Conservation (phyloP, 495 filamentous ascomycete genomes). For the Penicillium psychrofluorescens region DNA sequence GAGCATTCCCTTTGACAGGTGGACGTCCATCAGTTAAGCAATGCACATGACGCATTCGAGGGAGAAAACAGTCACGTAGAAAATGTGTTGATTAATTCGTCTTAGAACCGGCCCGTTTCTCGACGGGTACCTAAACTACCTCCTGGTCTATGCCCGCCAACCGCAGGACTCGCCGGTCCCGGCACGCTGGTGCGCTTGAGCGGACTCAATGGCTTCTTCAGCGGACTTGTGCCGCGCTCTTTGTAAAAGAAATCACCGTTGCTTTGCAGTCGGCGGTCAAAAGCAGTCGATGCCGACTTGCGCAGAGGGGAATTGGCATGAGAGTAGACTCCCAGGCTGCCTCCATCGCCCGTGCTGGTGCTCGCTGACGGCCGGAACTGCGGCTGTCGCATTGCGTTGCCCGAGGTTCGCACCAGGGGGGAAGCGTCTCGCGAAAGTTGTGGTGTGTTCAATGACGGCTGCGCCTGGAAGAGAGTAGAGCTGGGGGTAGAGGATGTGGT, state of each 20-base stretch:
- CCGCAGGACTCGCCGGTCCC: slow-evolving; percentile 22
- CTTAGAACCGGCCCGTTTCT: slow-evolving; percentile 34
- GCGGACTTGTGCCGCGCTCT: slow-evolving; percentile 29
- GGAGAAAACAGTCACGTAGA: background rate
- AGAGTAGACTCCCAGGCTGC: slow-evolving; percentile 70
- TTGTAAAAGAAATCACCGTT: slow-evolving; percentile 32
- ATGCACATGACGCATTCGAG: slow-evolving; percentile 2
- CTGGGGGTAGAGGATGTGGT: slow-evolving; percentile 18
- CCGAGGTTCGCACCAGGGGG: slow-evolving; percentile 36
- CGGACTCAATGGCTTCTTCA: slow-evolving; percentile 34
- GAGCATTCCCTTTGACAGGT: no score
- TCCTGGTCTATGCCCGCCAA: slow-evolving; percentile 15
- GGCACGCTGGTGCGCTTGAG: slow-evolving; percentile 37
- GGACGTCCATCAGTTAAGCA: background rate
- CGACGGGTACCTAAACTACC: slow-evolving; percentile 19
- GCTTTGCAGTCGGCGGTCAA: slow-evolving; percentile 30
- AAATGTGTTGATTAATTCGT: slow-evolving; percentile 4
- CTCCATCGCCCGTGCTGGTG: slow-evolving; percentile 53
- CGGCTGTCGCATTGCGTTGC: slow-evolving; percentile 49
- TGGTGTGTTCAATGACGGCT: slow-evolving; percentile 34
- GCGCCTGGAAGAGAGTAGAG: slow-evolving; percentile 17
- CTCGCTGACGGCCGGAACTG: slow-evolving; percentile 39
- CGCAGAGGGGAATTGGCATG: slow-evolving; percentile 77
- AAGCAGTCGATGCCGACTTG: slow-evolving; percentile 48
- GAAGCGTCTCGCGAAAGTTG: slow-evolving; percentile 43